Evolutionary conservation across 1,139 yeast genomes (phyloP).

Genomic region (Ogataea hybrid): DNA sequence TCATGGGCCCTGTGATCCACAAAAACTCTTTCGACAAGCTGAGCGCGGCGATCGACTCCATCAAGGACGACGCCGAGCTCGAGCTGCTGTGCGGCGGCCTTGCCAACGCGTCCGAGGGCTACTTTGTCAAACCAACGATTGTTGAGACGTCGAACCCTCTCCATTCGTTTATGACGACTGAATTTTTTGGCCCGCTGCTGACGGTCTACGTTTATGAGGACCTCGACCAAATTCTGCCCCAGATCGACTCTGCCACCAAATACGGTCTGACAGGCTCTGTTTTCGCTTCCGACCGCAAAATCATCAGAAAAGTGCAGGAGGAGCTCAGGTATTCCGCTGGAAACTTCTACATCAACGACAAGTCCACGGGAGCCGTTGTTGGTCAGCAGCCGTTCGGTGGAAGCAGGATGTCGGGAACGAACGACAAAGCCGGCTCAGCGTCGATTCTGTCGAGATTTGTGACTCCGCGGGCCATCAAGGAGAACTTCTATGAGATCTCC

Average conservation of each 20-base stretch:
- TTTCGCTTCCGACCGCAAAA: slow-evolving; percentile 80
- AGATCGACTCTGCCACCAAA: slow-evolving; percentile 64
- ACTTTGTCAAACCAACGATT: slow-evolving; percentile 83
- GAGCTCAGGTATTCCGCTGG: slow-evolving; percentile 90
- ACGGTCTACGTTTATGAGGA: slow-evolving; percentile 84
- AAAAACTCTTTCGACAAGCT: slow-evolving; percentile 81
- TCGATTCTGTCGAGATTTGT: slow-evolving; percentile 84
- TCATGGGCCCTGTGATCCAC: slow-evolving; percentile 96
- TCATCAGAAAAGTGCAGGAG: slow-evolving; percentile 70
- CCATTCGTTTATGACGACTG: slow-evolving; percentile 71
- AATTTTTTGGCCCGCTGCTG: slow-evolving; percentile 91
- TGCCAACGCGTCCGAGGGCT: slow-evolving; percentile 70
- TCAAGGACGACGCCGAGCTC: slow-evolving; percentile 72
- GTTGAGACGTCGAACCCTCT: slow-evolving; percentile 70
- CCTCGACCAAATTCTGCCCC: slow-evolving; percentile 58
- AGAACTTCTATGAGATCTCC: slow-evolving; percentile 78
- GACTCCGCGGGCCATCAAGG: slow-evolving; percentile 82
- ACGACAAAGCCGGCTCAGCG: slow-evolving; percentile 94
- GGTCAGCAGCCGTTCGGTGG: slow-evolving; percentile 99
- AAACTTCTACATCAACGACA: slow-evolving; percentile 95
- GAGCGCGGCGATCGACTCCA: slow-evolving; percentile 63
- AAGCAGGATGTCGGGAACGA: slow-evolving; percentile 94
- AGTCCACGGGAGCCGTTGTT: slow-evolving; percentile 96
- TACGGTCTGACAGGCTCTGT: slow-evolving; percentile 93
- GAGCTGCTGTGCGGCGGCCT: slow-evolving; percentile 77